Percentiles rank a stretch among this genome's conserved stretches.
Conservation (phyloP, 352 stramenopile species). For the Globisporangium perplexum region DNA sequence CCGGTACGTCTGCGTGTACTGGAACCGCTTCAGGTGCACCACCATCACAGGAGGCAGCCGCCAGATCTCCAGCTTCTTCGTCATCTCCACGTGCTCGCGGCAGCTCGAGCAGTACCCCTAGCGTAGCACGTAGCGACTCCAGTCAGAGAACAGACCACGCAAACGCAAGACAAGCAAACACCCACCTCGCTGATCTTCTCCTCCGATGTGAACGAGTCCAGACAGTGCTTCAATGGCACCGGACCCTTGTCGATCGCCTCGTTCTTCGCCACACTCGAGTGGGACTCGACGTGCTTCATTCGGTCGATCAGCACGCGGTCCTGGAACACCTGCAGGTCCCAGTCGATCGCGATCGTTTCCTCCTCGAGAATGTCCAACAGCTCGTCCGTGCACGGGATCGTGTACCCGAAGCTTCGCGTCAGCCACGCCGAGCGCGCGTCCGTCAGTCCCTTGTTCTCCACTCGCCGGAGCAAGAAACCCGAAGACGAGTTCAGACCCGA, state of each 20-base stretch:
- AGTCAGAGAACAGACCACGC: neutral
- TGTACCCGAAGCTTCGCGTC: constrained; percentile 71
- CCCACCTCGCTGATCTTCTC: constrained; percentile 80
- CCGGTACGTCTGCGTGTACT: constrained; percentile 93
- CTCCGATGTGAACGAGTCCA: constrained; percentile 82
- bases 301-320: constrained; percentile 76
- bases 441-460: constrained; percentile 80
- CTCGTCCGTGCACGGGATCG: constrained; percentile 73
- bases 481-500: constrained; percentile 62
- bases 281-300: constrained; percentile 81
- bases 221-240: constrained; percentile 73
- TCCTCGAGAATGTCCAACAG: constrained; percentile 79
- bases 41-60: constrained; percentile 96
- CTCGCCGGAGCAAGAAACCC: constrained; percentile 73
- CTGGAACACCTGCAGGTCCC: constrained; percentile 82
- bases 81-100: constrained; percentile 93
- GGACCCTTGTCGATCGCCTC: constrained; percentile 85
- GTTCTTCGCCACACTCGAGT: constrained; percentile 78
- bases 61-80: constrained; percentile 98
- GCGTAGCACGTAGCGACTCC: neutral
- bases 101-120: constrained; percentile 96
- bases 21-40: constrained; percentile 98
- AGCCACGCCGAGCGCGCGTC: constrained; percentile 77
- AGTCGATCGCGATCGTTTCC: constrained; percentile 85
- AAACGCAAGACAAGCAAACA: neutral